These are phyloP conservation scores for Chalciporus piperatus DNA, from an alignment of 768 basidiomycete species.

Conservation along the genomic window DNA sequence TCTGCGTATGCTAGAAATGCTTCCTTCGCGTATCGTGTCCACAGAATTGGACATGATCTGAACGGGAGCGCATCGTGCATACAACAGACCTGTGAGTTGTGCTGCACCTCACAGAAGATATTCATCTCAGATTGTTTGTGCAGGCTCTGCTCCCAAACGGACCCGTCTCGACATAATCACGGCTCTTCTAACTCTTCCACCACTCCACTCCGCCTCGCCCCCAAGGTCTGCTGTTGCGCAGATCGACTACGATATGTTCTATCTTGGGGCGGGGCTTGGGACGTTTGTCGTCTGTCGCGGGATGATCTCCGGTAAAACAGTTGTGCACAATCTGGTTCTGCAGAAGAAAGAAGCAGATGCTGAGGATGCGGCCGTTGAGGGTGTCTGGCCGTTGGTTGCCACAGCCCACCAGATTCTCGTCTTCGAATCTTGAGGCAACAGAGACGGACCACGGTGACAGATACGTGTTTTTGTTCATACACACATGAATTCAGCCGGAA, in stretches of 20 bases:
- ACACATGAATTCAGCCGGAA: not conserved
- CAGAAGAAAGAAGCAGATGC: slow-evolving; percentile 27
- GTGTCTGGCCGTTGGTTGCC: slow-evolving; percentile 30
- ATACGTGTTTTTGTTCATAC: not conserved
- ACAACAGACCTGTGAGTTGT: slow-evolving; percentile 15
- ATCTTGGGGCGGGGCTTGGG: slow-evolving; percentile 26
- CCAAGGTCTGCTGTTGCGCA: slow-evolving; percentile 3
- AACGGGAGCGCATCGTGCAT: not conserved
- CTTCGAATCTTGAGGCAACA: slow-evolving; percentile 14
- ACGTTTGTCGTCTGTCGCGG: slow-evolving; percentile 28
- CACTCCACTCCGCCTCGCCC: slow-evolving; percentile 18
- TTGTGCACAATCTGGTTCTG: slow-evolving; percentile 30
- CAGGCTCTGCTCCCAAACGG: slow-evolving; percentile 19
- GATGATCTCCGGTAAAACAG: slow-evolving; percentile 13
- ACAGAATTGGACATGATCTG: slow-evolving; percentile 7
- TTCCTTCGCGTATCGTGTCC: slow-evolving; percentile 30
- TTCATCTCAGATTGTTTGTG: not conserved
- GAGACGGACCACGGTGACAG: not conserved
- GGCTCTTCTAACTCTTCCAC: slow-evolving; percentile 24
- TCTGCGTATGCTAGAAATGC: slow-evolving; percentile 30
- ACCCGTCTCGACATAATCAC: slow-evolving; percentile 28
- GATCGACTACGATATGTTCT: slow-evolving; percentile 30
- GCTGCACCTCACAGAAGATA: not conserved
- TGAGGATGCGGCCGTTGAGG: slow-evolving; percentile 28
- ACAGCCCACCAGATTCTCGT: slow-evolving; percentile 32